Base-by-base conservation (phyloP, 1,284 basidiomycete species). In the Ceratobasidium theobromae region DNA sequence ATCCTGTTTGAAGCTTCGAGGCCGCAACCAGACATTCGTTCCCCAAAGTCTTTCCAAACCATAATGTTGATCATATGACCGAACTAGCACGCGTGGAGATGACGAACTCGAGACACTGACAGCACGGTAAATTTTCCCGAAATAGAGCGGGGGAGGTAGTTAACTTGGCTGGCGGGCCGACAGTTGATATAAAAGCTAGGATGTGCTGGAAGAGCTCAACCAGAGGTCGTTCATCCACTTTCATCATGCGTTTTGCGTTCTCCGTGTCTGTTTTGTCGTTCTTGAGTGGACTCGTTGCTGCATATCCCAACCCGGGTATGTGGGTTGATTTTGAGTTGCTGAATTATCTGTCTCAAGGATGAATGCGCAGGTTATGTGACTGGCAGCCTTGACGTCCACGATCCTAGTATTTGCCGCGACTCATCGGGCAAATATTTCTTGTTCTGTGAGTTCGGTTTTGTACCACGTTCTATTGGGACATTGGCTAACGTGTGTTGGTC, bases 381-480 rank as follows among this genome's bases (percentile, higher is more conserved):
- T 0, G 81, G 81, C 6, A 77, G 80, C 67, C 80, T 77, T 16
- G 74, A 77, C 4, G 78, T 79, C 4, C 78, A 79, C 67, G 80
- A 82, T 70, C 81, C 81, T 21, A 79, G 80, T 0, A 79, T 84
- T 73, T 84, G 82, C 75, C 82, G 80, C 69, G 82, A 83, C 71
- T 75, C 74, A 49, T 73, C 71, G 41, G 82, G 82, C 48, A 82
- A 74, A 68, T 84, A 81, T 69, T 85, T 79, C 69, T 72, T 84
- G 21, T 84, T 82, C 71, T 80, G 82, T 82, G 67, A 69, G 79
- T 69, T 12, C 25, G 16, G 2, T 11, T 16, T 28, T 21, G 12
- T 18, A 28, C 1, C 33, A 27, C 8, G 12, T 43, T 4, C 14
- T 32, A n/a, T 2, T 30, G 43, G 35, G 16, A 38, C 35, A 38